Evolutionary conservation across 306 rosid genomes (phyloP), one percentile per base, ranked within the genome.

Genomic region (Aeschynomene evenia): DNA sequence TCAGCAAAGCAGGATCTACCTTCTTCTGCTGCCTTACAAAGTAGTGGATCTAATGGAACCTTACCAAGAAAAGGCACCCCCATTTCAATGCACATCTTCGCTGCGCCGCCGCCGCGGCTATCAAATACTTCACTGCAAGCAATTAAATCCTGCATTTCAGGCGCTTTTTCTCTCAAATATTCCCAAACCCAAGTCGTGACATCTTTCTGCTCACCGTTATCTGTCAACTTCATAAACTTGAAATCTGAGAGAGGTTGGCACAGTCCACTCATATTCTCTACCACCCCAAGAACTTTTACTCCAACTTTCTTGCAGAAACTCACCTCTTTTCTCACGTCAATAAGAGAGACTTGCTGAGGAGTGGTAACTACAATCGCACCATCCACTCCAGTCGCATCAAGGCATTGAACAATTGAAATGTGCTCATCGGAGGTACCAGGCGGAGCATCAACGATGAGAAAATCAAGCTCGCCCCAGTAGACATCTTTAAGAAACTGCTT

Each of bases 371-470:
- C 84, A 79, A 94, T 85, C 75, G 99, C 91, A 54, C 99, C 97
- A 60, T 94, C 97, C 50, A 94, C 89, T 70, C 85, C 84, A 33
- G 86, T 70, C 24, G 85, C 76, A 21, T 87, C 86, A 1, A 94
- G 92, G 84, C 84, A 86, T 46, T 94, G 96, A 43, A 88, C 95
- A 42, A 91, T 87, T 14, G 96, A 82, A 71, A 91, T 94, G 66
- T 91, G 97, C 66, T 94, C 97, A 43, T 94, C 99, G 12, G 99
- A 91, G 53, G 97, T 91, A 54, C 99, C 99, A 7, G 97, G 99
- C 1, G 99, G 99, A 65, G 99, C 95, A 83, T 94, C 99, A 9
- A 91, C 90, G 16, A 94, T 77, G 5, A 94, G 88, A 79, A 91
- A 88, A 73, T 94, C 97, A 63, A 94, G 95, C 23, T 91, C 97